A percentile compares a stretch with the other conserved stretches of the same genome.
These are phyloP conservation scores for Tolypocladium inflatum DNA, from an alignment of 2,329 filamentous ascomycete genomes.

Conservation along the genomic window DNA sequence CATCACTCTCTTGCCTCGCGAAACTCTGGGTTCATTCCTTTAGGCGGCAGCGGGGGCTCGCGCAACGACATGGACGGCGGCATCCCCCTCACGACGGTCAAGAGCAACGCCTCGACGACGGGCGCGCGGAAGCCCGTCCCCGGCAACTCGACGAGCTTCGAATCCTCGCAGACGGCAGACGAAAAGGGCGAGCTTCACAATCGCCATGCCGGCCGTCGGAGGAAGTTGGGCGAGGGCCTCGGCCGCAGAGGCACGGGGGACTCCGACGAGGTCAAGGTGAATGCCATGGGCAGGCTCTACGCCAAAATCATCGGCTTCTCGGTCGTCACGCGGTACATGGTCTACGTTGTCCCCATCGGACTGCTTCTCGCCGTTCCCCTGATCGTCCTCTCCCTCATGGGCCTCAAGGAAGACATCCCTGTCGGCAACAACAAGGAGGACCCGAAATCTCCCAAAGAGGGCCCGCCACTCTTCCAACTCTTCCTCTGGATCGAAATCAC, in stretches of 20 bases:
- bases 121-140: constrained; percentile 39
- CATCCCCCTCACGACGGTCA: constrained; percentile 47
- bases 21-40: constrained; percentile 31
- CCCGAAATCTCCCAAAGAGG: constrained; percentile 9
- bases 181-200: constrained; percentile 37
- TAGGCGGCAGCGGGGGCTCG: constrained; percentile 24
- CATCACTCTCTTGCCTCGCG: constrained; percentile 10
- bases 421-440: constrained; percentile 21
- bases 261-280: constrained; percentile 46
- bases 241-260: constrained; percentile 34
- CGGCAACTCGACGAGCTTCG: constrained; percentile 22
- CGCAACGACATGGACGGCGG: constrained; percentile 27
- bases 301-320: constrained; percentile 55
- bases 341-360: constrained; percentile 58
- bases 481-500: constrained; percentile 62
- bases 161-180: constrained; percentile 22
- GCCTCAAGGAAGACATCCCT: constrained; percentile 23
- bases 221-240: constrained; percentile 31
- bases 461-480: constrained; percentile 47
- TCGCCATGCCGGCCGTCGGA: constrained; percentile 34
- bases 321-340: constrained; percentile 54
- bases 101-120: constrained; percentile 43
- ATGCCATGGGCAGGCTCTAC: constrained; percentile 57
- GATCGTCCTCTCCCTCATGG: constrained; percentile 40
- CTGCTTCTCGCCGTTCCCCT: constrained; percentile 53